Conservation (phyloP, 805 yeast species). For the Yarrowia yakushimensis region DNA sequence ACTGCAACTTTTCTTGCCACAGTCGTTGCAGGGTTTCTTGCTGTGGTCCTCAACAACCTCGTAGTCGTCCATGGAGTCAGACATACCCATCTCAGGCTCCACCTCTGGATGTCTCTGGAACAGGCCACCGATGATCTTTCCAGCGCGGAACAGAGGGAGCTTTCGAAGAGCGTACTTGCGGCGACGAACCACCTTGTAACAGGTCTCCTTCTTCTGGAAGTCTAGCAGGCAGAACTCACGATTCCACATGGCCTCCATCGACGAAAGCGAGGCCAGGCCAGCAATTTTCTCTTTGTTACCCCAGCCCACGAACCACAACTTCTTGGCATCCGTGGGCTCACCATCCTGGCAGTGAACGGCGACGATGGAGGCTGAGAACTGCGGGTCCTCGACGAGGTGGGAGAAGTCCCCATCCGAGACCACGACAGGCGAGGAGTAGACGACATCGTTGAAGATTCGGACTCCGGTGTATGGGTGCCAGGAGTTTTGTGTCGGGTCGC, state of each 20-base stretch:
- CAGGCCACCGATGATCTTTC: slow-evolving; percentile 14
- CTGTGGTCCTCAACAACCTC: not conserved
- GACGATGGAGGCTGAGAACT: slow-evolving; percentile 13
- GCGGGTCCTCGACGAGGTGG: slow-evolving; percentile 12
- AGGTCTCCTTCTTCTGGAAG: not conserved
- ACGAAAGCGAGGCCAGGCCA: not conserved
- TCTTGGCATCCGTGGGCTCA: slow-evolving; percentile 9
- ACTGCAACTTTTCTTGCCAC: slow-evolving; percentile 15
- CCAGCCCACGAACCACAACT: slow-evolving; percentile 20
- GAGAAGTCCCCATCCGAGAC: slow-evolving; percentile 9
- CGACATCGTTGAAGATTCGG: slow-evolving; percentile 17
- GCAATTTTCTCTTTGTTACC: slow-evolving; percentile 11
- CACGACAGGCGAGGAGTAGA: slow-evolving; percentile 11
- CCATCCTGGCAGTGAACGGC: slow-evolving; percentile 20
- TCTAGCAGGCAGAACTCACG: slow-evolving; percentile 13
- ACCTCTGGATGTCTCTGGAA: slow-evolving; percentile 6
- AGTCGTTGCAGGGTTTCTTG: not conserved
- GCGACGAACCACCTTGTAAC: slow-evolving; percentile 23
- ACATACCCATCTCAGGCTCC: not conserved
- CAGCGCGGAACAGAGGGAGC: slow-evolving; percentile 8
- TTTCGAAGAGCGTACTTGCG: slow-evolving; percentile 19
- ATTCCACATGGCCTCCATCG: slow-evolving; percentile 22
- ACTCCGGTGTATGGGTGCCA: slow-evolving; percentile 23
- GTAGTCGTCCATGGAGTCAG: not conserved
- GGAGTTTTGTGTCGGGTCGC: slow-evolving; percentile 20